These are phyloP conservation scores for Aspergillus sclerotialis DNA, from an alignment of 2,329 filamentous ascomycete species.

Conservation along the genomic window DNA sequence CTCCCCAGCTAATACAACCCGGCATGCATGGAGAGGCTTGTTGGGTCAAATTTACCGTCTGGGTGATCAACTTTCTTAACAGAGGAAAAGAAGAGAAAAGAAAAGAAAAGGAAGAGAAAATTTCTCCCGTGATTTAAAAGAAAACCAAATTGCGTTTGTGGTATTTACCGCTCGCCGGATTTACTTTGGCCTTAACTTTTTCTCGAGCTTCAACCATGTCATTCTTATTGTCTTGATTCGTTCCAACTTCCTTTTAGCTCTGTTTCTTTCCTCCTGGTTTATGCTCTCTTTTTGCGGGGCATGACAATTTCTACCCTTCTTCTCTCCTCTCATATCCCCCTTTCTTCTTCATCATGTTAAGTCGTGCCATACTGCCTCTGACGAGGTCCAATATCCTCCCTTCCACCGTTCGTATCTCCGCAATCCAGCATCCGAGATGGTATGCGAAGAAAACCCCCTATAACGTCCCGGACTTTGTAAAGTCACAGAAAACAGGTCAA, in stretches of 20 bases:
- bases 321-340: slow-evolving; percentile 9
- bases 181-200: slow-evolving; percentile 24
- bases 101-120: slow-evolving; percentile 13
- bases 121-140: slow-evolving; percentile 13
- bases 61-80: slow-evolving; percentile 51
- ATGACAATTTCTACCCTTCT: slow-evolving; percentile 12
- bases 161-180: slow-evolving; percentile 16
- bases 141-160: slow-evolving; percentile 15
- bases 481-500: slow-evolving; percentile 20
- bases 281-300: slow-evolving; percentile 6
- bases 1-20: slow-evolving; percentile 54
- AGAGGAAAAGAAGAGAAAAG: slow-evolving; percentile 34
- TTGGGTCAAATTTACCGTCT: slow-evolving; percentile 54
- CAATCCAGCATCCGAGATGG: slow-evolving; percentile 28
- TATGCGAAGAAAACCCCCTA: slow-evolving; percentile 33
- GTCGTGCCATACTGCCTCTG: slow-evolving; percentile 39
- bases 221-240: slow-evolving; percentile 4
- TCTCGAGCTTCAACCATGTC: slow-evolving; percentile 7
- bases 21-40: slow-evolving; percentile 44
- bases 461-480: slow-evolving; percentile 26
- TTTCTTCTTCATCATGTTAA: slow-evolving; percentile 30
- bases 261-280: background rate
- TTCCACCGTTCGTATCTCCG: slow-evolving; percentile 27
- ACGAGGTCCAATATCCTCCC: slow-evolving; percentile 35
- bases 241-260: slow-evolving; percentile 4